Conservation (phyloP, 352 stramenopile genomes). For the Pythium brachiatum region DNA sequence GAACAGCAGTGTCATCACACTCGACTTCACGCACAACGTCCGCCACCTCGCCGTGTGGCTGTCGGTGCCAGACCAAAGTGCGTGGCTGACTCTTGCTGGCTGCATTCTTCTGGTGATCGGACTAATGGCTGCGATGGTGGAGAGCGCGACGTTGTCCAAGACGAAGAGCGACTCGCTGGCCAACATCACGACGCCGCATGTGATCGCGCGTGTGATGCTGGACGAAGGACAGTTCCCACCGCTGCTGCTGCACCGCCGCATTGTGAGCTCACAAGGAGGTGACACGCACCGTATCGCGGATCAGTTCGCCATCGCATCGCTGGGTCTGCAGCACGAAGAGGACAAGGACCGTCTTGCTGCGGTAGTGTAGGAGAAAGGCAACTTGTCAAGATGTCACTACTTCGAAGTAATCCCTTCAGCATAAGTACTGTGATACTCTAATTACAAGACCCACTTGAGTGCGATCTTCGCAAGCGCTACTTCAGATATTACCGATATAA, state of each 20-base stretch:
- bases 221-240: background rate
- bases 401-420: background rate
- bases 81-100: background rate
- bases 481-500: slow-evolving; percentile 14
- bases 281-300: too few species aligned
- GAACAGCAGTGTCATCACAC: background rate
- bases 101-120: background rate
- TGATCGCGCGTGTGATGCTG: background rate
- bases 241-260: background rate
- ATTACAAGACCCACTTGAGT: background rate
- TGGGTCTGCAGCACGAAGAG: too few species aligned
- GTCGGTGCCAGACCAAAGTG: background rate
- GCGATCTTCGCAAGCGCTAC: slow-evolving; percentile 20
- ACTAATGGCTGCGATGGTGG: background rate
- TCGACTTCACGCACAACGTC: background rate
- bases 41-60: background rate
- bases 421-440: background rate
- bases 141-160: background rate
- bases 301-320: too few species aligned
- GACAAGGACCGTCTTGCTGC: too few species aligned
- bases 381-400: background rate
- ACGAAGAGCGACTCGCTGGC: background rate
- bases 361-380: too few species aligned
- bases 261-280: background rate
- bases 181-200: background rate